Percentiles rank a stretch among this genome's conserved stretches.
Evolutionary conservation across 1,284 basidiomycete genomes (phyloP).

Genomic region (Wolfiporia cocos): DNA sequence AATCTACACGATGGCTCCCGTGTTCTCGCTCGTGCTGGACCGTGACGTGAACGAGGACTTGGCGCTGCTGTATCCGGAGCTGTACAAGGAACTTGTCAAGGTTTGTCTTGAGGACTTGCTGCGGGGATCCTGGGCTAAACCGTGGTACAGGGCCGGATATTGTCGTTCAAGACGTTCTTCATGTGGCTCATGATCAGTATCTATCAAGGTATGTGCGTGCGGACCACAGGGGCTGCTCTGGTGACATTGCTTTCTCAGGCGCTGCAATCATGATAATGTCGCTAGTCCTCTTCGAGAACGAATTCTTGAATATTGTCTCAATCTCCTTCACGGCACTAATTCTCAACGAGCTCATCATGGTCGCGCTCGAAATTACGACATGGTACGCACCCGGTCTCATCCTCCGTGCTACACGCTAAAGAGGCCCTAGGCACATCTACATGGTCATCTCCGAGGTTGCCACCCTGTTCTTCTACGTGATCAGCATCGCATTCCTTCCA

Average conservation of each 20-base stretch:
- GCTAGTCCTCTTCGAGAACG: constrained; percentile 92
- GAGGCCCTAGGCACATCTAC: constrained; percentile 79
- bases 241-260: constrained; percentile 38
- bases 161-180: constrained; percentile 98
- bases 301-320: constrained; percentile 96
- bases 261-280: constrained; percentile 99
- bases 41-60: constrained; percentile 95
- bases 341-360: constrained; percentile 98
- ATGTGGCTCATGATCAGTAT: constrained; percentile 96
- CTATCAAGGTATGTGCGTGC: constrained; percentile 75
- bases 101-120: constrained; percentile 42
- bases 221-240: neutral
- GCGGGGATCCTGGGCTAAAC: too few species aligned
- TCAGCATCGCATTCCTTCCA: constrained; percentile 91
- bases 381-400: constrained; percentile 51
- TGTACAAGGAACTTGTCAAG: constrained; percentile 98
- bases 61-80: constrained; percentile 92
- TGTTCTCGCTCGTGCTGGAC: constrained; percentile 95
- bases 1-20: constrained; percentile 97
- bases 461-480: constrained; percentile 84
- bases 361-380: constrained; percentile 94
- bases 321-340: constrained; percentile 98
- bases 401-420: neutral
- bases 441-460: constrained; percentile 93
- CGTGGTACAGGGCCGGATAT: constrained; percentile 67